Percentiles rank a stretch among this genome's conserved stretches.
These are phyloP conservation scores for Hyphopichia homilentoma DNA, from an alignment of 805 yeast genomes.

Conservation along the genomic window DNA sequence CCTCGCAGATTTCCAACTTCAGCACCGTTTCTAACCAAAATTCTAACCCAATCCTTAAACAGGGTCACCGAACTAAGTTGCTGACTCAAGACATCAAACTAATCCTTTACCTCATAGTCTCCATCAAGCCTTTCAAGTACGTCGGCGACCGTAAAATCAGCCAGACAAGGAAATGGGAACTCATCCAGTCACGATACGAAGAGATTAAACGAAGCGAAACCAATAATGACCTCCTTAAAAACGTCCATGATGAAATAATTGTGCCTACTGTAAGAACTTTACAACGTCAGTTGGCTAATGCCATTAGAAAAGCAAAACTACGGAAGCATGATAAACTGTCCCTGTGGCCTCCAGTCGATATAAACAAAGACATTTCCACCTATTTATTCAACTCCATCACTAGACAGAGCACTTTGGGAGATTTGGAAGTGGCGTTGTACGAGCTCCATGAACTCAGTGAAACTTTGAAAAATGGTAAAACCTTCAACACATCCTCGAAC, in stretches of 20 bases:
- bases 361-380: constrained; percentile 1
- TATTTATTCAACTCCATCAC: constrained; percentile 12
- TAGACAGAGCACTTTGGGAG: constrained; percentile 17
- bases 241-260: constrained; percentile 7
- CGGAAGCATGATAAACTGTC: constrained; percentile 3
- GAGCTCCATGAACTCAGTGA: constrained; percentile 31
- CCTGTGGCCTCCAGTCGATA: no score
- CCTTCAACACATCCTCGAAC: constrained; percentile 4
- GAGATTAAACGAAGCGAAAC: constrained; percentile 9
- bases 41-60: no score
- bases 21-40: no score
- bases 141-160: constrained; percentile 29
- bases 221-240: background rate
- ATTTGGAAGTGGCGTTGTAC: constrained; percentile 24
- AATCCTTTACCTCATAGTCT: constrained; percentile 25
- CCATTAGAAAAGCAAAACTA: constrained; percentile 24
- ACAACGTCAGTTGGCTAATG: constrained; percentile 32
- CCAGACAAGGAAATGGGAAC: constrained; percentile 35
- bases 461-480: constrained; percentile 23
- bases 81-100: constrained; percentile 24
- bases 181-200: constrained; percentile 23
- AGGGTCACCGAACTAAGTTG: constrained; percentile 22
- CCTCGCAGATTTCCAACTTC: no score
- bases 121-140: constrained; percentile 34
- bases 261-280: constrained; percentile 35